These are phyloP conservation scores for Pyrenochaeta sp. DNA, from an alignment of 2,329 filamentous ascomycete genomes.

Conservation along the genomic window DNA sequence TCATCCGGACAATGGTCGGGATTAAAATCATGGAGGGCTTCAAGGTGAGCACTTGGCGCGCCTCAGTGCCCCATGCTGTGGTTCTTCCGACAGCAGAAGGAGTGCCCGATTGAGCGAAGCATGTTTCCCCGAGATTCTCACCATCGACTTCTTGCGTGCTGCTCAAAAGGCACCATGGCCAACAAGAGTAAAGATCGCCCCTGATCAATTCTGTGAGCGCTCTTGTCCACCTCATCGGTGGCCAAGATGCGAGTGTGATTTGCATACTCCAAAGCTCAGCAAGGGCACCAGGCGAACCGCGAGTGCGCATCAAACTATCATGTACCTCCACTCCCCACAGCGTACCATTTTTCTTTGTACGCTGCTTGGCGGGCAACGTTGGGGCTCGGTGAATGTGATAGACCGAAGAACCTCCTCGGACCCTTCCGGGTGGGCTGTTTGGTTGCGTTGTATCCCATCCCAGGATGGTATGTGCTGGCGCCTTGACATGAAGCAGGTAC, in stretches of 20 bases:
- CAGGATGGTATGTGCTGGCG: conserved; percentile 2
- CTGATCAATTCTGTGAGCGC: neutral
- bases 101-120: neutral
- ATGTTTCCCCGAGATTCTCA: neutral
- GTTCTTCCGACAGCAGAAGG: neutral
- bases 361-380: neutral
- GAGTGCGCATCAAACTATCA: conserved; percentile 4
- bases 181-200: neutral
- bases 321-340: conserved; percentile 5
- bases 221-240: conserved; percentile 1
- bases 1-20: neutral
- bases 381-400: conserved; percentile 3
- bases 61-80: neutral
- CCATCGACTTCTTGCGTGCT: neutral
- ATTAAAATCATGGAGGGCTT: too few relatives aligned
- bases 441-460: neutral
- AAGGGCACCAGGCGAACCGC: conserved; percentile 8
- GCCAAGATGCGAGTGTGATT: neutral
- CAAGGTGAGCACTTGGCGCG: neutral
- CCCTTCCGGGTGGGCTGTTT: neutral
- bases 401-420: too few relatives aligned
- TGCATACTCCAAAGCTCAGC: conserved; percentile 5
- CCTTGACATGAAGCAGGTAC: conserved; percentile 11
- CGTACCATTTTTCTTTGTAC: conserved; percentile 1
- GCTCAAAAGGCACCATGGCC: neutral